Conservation (phyloP, 306 rosid species). For the Ormosia semicastrata region DNA sequence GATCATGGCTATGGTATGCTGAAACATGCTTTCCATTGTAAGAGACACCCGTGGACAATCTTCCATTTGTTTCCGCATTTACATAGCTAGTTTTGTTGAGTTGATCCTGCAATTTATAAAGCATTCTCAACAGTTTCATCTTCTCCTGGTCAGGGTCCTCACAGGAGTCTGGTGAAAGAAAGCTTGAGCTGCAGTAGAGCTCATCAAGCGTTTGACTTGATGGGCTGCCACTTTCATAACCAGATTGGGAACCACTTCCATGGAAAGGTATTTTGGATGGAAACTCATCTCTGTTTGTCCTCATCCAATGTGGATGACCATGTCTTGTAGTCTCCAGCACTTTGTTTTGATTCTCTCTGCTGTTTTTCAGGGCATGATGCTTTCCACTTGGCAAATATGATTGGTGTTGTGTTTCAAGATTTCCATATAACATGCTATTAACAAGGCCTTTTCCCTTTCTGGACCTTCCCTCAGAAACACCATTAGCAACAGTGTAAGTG, state of each 20-base stretch:
- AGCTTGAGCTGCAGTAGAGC: constrained; percentile 46
- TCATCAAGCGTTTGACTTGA: constrained; percentile 49
- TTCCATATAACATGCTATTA: constrained; percentile 31
- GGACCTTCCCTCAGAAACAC: constrained; percentile 37
- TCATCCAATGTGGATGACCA: constrained; percentile 37
- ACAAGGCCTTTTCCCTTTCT: constrained; percentile 43
- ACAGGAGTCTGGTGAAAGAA: constrained; percentile 47
- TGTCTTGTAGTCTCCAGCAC: constrained; percentile 38
- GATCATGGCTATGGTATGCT: constrained; percentile 38
- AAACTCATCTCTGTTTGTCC: constrained; percentile 46
- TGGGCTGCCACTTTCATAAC: constrained; percentile 53
- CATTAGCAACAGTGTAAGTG: constrained; percentile 27
- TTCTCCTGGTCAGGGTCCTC: constrained; percentile 66
- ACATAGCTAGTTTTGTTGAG: constrained; percentile 44
- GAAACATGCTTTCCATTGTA: constrained; percentile 35
- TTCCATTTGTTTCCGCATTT: constrained; percentile 40
- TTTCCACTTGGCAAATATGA: constrained; percentile 40
- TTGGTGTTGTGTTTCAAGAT: constrained; percentile 34
- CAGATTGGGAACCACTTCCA: constrained; percentile 30
- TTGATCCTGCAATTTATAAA: constrained; percentile 74
- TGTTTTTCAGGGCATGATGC: constrained; percentile 23
- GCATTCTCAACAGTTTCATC: constrained; percentile 67
- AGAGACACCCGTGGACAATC: constrained; percentile 23
- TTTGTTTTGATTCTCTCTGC: constrained; percentile 39
- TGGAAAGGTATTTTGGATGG: constrained; percentile 36